Evolutionary conservation across 2,329 filamentous ascomycete genomes (phyloP).

Genomic region (Dactylellina sp.): DNA sequence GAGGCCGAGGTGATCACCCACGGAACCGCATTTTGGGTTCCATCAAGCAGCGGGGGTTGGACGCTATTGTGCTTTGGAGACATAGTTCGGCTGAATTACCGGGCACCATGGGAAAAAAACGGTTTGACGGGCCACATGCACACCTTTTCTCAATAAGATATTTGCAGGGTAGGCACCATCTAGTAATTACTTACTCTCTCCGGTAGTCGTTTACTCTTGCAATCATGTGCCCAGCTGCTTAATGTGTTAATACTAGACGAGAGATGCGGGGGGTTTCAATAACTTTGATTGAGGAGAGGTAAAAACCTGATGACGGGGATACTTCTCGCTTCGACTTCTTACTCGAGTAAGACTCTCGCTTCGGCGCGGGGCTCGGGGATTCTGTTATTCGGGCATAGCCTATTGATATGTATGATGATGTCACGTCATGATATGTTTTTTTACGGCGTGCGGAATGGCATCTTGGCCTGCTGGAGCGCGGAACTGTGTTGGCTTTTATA

Average conservation of each 20-base stretch:
- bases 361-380: conserved; percentile 5
- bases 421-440: conserved; percentile 22
- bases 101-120: background rate
- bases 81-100: conserved; percentile 14
- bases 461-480: too few relatives aligned
- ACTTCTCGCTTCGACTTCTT: conserved; percentile 45
- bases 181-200: too few relatives aligned
- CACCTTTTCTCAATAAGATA: too few relatives aligned
- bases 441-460: background rate
- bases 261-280: too few relatives aligned
- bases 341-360: conserved; percentile 46
- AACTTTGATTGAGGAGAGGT: background rate
- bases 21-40: conserved; percentile 28
- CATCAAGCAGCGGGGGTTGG: conserved; percentile 38
- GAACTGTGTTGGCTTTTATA: conserved; percentile 5
- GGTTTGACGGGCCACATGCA: background rate
- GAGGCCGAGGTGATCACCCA: conserved; percentile 14
- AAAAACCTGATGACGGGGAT: too few relatives aligned
- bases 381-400: conserved; percentile 6
- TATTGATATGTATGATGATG: conserved; percentile 42
- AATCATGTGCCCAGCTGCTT: background rate
- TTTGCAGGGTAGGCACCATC: too few relatives aligned
- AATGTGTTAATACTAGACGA: background rate
- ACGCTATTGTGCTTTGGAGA: background rate
- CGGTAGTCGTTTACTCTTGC: too few relatives aligned